Base-by-base conservation (phyloP, 2,329 filamentous ascomycete genomes). In the Trichoderma simmonsii region DNA sequence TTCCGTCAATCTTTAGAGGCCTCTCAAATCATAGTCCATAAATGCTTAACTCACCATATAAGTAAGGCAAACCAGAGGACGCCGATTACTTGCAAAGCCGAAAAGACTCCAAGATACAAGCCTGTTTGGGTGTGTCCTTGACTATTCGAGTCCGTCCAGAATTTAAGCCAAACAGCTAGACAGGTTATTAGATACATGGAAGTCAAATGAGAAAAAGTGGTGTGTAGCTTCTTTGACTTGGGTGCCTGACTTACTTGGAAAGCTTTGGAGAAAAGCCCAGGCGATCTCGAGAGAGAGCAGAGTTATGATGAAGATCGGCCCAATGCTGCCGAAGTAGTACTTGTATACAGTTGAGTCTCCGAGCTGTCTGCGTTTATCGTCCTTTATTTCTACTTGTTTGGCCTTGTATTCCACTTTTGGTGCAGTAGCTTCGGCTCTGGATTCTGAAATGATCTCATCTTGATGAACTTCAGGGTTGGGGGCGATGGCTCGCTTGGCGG, bases 111-210 rank as follows among this genome's bases (percentile, higher is more conserved):
- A 14, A 80, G 75, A 65, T 79, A 76, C 0, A 60, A 15, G 8
- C 65, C 56, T 2, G 65, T 7, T 59, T 14, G n/a, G 9, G 71
- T 14, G 21, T 68, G 64, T 18, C 62, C 67, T 9, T 68, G 64
- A 1, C 70, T 21, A 28, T 75, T 77, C 5, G 77, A 74, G 26
- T 78, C 76, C 0, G 75, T 73, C 79, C 78, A 80, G 4, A 79
- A 76, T 8, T 78, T 77, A 28, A 80, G 75, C 79, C 79, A 80
- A n/a, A 80, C 75, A 57, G 75, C 78, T 79, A 61, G 0, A 1
- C 8, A n/a, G 2, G 6, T 30, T 8, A 11, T 60, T 14, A 60
- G 56, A 11, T n/a, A 24, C 18, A 9, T 24, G 24, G 24, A 24
- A 5, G 4, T 2, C 12, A 5, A 3, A 34, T 5, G 14, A 26